These are phyloP conservation scores for Beauveria australis DNA, from an alignment of 2,329 filamentous ascomycete genomes.

Conservation along the genomic window DNA sequence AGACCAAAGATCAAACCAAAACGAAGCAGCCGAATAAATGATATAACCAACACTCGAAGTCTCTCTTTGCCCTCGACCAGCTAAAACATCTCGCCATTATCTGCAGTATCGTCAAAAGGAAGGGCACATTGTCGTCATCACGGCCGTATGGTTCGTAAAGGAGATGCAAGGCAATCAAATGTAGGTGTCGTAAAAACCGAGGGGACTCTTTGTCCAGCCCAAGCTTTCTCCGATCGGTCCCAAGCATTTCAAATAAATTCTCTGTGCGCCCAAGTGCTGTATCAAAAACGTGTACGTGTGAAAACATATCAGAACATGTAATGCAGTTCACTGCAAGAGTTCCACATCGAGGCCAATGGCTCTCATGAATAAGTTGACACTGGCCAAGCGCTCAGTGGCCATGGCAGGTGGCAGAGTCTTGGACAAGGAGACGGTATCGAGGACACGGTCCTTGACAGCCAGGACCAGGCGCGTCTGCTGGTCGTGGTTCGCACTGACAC, in stretches of 20 bases:
- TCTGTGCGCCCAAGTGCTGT: not conserved
- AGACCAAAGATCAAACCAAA: not conserved
- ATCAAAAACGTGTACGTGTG: not conserved
- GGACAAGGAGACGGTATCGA: constrained; percentile 83
- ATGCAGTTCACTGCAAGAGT: constrained; percentile 35
- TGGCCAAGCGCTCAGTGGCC: constrained; percentile 72
- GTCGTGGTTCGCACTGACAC: constrained; percentile 84
- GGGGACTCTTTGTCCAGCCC: not conserved
- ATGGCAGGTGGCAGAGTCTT: constrained; percentile 86
- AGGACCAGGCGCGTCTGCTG: constrained; percentile 93
- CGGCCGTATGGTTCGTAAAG: constrained; percentile 6
- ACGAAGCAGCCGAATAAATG: not conserved
- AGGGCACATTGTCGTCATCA: constrained; percentile 1
- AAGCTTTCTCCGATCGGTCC: not conserved
- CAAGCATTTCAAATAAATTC: not conserved
- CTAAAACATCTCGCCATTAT: constrained; percentile 7
- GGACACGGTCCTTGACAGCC: constrained; percentile 94
- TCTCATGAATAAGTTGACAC: constrained; percentile 97
- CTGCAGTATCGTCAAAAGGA: not conserved
- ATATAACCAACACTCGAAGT: not conserved
- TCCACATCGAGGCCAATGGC: constrained; percentile 98
- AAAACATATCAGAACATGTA: not conserved
- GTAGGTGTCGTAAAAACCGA: not conserved
- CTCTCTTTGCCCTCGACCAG: not conserved
- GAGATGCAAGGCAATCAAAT: not conserved